Percentiles rank a stretch among this genome's conserved stretches.
phyloP scores from a whole-genome alignment of 257 asterid genomes.

The Solanum appendiculatum region DNA sequence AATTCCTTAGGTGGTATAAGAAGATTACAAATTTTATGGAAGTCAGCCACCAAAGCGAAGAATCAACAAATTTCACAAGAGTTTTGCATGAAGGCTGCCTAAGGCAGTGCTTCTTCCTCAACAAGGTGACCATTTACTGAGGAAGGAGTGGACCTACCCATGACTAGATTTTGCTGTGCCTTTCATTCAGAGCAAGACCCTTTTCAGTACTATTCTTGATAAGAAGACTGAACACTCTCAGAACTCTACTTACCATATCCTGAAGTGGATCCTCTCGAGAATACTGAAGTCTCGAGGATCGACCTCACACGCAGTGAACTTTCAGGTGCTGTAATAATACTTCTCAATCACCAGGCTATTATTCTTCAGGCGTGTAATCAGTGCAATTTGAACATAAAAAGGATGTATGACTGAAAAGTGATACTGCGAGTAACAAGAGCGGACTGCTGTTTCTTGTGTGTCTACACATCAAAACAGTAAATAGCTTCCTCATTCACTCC shows the following conservation, averaged over 20 bases:
- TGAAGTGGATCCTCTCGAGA: conserved; percentile 75
- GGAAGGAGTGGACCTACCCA: conserved; percentile 71
- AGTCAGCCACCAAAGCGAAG: conserved; percentile 83
- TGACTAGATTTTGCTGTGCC: conserved; percentile 63
- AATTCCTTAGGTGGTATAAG: conserved; percentile 54
- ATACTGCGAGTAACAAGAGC: conserved; percentile 60
- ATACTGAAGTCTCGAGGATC: not conserved
- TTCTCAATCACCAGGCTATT: conserved; percentile 19
- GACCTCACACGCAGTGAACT: conserved; percentile 20
- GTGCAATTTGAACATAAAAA: conserved; percentile 73
- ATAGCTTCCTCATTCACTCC: not conserved
- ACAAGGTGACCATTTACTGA: conserved; percentile 38
- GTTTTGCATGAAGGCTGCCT: conserved; percentile 72
- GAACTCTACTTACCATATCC: conserved; percentile 81
- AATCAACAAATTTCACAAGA: conserved; percentile 76
- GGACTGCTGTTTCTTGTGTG: conserved; percentile 51
- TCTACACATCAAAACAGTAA: not conserved
- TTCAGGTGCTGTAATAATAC: conserved; percentile 49
- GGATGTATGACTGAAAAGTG: conserved; percentile 81
- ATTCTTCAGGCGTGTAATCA: conserved; percentile 51
- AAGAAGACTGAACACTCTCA: conserved; percentile 64
- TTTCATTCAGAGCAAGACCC: conserved; percentile 82
- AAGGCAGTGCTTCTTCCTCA: conserved; percentile 81
- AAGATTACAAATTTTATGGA: conserved; percentile 70
- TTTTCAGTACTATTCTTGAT: conserved; percentile 77